Conservation (phyloP, 2,329 filamentous ascomycete species). For the Biscogniauxia marginata region DNA sequence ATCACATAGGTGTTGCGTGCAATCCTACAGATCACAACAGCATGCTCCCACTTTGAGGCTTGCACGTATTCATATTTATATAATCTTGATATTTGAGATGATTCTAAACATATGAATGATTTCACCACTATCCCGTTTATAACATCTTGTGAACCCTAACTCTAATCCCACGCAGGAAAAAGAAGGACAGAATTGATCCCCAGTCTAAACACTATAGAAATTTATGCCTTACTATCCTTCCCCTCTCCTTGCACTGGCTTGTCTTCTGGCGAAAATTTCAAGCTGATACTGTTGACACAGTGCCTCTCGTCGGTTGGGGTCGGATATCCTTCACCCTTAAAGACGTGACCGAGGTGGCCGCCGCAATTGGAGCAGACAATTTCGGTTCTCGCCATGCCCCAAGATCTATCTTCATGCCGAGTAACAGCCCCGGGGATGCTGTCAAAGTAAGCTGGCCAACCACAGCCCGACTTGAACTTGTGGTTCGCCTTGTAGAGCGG, state of each 20-base stretch:
- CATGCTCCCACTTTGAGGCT: no score
- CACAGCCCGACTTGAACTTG: slow-evolving; percentile 95
- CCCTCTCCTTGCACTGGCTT: slow-evolving; percentile 42
- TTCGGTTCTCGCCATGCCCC: slow-evolving; percentile 86
- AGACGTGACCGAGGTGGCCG: slow-evolving; percentile 86
- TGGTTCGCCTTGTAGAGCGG: slow-evolving; percentile 90
- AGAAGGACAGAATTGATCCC: not conserved
- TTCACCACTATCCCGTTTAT: no score
- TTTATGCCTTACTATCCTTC: slow-evolving; percentile 39
- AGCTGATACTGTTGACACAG: slow-evolving; percentile 90
- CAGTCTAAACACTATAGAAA: not conserved
- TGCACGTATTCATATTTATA: no score
- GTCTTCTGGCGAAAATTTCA: slow-evolving; percentile 75
- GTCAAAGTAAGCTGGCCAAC: slow-evolving; percentile 98
- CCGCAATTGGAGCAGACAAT: slow-evolving; percentile 95
- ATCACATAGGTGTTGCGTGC: no score
- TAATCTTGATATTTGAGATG: no score
- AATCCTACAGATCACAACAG: no score
- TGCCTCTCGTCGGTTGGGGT: slow-evolving; percentile 95
- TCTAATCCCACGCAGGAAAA: not conserved
- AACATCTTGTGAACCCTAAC: no score
- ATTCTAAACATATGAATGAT: no score
- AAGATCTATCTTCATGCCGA: slow-evolving; percentile 70
- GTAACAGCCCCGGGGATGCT: slow-evolving; percentile 88
- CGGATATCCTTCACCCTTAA: slow-evolving; percentile 80